phyloP scores from a whole-genome alignment of 208 protist genomes.

The Acanthamoeba quina region DNA sequence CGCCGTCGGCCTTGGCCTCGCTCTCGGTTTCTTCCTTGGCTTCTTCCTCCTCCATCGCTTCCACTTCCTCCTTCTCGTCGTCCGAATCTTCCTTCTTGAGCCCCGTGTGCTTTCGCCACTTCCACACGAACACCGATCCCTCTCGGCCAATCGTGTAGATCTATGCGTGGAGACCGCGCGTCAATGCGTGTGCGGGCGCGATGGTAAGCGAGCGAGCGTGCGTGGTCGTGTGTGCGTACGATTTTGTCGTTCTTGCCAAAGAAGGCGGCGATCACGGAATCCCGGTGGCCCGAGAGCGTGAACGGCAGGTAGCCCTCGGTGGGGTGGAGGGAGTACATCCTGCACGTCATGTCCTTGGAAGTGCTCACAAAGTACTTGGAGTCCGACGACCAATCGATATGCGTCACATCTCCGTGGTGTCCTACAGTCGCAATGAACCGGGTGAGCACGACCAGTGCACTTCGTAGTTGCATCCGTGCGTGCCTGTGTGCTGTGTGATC shows the following conservation, averaged over 20 bases:
- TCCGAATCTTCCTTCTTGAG: not conserved
- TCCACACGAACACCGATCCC: constrained; percentile 85
- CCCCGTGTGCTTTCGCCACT: not conserved
- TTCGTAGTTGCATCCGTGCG: not conserved
- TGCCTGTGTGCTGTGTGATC: not conserved
- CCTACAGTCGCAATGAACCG: constrained; percentile 27
- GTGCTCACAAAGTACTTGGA: constrained; percentile 84
- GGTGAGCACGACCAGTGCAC: not conserved
- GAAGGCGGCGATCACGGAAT: constrained; percentile 80
- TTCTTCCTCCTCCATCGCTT: constrained; percentile 12
- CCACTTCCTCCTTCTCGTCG: not conserved
- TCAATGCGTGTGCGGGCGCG: not conserved
- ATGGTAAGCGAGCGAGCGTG: not conserved
- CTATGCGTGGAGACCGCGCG: not conserved
- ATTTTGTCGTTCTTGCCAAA: constrained; percentile 77
- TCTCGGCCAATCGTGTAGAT: constrained; percentile 87
- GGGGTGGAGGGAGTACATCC: constrained; percentile 84
- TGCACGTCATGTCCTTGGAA: constrained; percentile 82
- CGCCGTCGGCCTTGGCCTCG: not conserved
- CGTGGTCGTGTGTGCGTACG: constrained; percentile 8
- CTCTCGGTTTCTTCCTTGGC: not conserved
- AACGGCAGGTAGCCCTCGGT: constrained; percentile 78
- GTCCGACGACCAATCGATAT: constrained; percentile 87
- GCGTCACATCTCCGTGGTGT: constrained; percentile 87
- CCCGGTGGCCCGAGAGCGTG: constrained; percentile 86